Evolutionary conservation across 2,329 filamentous ascomycete species (phyloP).

Genomic region (Diaporthe helianthi): DNA sequence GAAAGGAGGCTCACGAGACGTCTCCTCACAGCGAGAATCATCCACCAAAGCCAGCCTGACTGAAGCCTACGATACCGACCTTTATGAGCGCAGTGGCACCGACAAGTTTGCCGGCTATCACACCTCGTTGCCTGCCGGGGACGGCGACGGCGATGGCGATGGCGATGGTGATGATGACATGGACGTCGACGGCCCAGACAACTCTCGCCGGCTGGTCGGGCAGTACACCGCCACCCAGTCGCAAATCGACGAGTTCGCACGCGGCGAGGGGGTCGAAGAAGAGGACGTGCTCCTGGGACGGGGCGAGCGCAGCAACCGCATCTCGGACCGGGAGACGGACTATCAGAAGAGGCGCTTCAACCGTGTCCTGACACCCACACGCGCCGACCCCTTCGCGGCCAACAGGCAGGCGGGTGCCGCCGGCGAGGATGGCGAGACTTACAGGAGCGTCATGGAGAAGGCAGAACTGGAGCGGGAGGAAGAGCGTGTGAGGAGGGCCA

Average conservation of each 20-base stretch:
- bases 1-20: slow-evolving; percentile 80
- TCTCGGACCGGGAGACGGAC: slow-evolving; percentile 91
- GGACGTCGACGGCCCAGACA: slow-evolving; percentile 77
- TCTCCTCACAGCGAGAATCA: slow-evolving; percentile 80
- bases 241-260: slow-evolving; percentile 93
- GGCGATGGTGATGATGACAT: slow-evolving; percentile 81
- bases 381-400: slow-evolving; percentile 83
- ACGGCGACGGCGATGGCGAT: slow-evolving; percentile 81
- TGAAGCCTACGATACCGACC: slow-evolving; percentile 84
- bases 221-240: slow-evolving; percentile 94
- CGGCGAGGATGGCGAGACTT: slow-evolving; percentile 64
- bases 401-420: slow-evolving; percentile 72
- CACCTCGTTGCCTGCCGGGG: slow-evolving; percentile 81
- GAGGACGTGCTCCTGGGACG: slow-evolving; percentile 85
- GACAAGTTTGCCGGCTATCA: slow-evolving; percentile 92
- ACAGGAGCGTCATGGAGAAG: slow-evolving; percentile 88
- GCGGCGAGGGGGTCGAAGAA: slow-evolving; percentile 85
- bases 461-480: slow-evolving; percentile 94
- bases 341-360: slow-evolving; percentile 97
- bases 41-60: slow-evolving; percentile 91
- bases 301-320: slow-evolving; percentile 87
- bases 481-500: slow-evolving; percentile 80
- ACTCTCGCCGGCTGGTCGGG: slow-evolving; percentile 80
- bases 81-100: slow-evolving; percentile 80
- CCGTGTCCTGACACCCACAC: slow-evolving; percentile 83